Conservation (phyloP, 345 rosid species). For the Aegle marmelos region DNA sequence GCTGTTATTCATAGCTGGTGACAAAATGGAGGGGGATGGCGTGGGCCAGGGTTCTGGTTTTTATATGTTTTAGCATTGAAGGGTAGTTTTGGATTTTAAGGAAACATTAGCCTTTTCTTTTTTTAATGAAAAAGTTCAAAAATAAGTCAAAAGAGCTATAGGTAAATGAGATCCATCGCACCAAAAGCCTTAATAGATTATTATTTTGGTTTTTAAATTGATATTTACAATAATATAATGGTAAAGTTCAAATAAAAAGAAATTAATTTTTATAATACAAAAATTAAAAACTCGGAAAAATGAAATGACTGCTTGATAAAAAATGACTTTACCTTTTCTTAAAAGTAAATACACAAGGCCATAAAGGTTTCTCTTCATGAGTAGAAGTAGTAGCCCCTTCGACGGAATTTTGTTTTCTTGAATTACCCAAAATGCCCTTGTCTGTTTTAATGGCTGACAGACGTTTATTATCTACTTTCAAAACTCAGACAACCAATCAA, state of each 20-base stretch:
- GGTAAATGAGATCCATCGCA: too few species aligned
- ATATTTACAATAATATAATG: too few species aligned
- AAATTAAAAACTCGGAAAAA: too few species aligned
- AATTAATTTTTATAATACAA: background rate
- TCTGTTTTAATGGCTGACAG: slow-evolving; percentile 19
- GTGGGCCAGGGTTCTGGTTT: slow-evolving; percentile 28
- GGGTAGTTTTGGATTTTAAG: slow-evolving; percentile 22
- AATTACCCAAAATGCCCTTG: slow-evolving; percentile 26
- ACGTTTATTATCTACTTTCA: slow-evolving; percentile 54
- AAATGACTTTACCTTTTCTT: too few species aligned
- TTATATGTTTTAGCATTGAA: background rate
- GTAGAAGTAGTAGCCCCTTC: too few species aligned
- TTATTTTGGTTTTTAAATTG: too few species aligned
- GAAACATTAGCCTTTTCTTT: background rate
- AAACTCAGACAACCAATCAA: slow-evolving; percentile 43
- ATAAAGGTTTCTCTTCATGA: too few species aligned
- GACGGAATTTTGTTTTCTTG: background rate
- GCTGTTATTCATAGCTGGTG: slow-evolving; percentile 26
- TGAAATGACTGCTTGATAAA: too few species aligned
- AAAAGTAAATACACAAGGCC: too few species aligned
- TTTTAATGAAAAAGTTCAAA: too few species aligned
- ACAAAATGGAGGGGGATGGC: slow-evolving; percentile 34
- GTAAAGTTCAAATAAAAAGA: background rate
- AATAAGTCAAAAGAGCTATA: too few species aligned
- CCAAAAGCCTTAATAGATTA: too few species aligned